A percentile compares a stretch with the other conserved stretches of the same genome.
Conservation (phyloP, 345 rosid species). For the Aegle marmelos region DNA sequence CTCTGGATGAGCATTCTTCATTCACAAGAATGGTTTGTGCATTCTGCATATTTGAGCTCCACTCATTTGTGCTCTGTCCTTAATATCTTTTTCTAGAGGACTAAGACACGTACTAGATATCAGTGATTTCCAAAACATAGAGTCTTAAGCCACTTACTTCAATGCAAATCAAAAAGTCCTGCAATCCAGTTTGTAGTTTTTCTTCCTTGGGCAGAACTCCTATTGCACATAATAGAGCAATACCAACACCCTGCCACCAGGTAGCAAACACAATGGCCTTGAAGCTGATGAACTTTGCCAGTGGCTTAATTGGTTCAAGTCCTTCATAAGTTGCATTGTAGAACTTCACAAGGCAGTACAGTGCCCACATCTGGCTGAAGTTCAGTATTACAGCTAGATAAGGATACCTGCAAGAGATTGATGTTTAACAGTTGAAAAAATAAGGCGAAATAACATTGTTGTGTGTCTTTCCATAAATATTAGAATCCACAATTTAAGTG, state of each 20-base stretch:
- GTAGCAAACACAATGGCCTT: conserved; percentile 91
- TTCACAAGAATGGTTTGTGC: neutral
- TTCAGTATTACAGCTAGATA: conserved; percentile 67
- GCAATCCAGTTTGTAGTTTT: conserved; percentile 53
- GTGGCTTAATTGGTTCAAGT: conserved; percentile 70
- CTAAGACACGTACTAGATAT: neutral
- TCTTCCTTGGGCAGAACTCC: conserved; percentile 62
- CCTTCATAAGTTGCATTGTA: conserved; percentile 73
- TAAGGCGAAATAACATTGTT: neutral
- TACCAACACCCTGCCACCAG: conserved; percentile 96
- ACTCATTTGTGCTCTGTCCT: neutral
- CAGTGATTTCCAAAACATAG: neutral
- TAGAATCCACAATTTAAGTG: neutral
- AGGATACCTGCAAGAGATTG: conserved; percentile 58
- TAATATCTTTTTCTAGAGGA: neutral
- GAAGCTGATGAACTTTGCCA: conserved; percentile 89
- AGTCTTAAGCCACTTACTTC: conserved; percentile 47
- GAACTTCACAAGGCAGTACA: conserved; percentile 88
- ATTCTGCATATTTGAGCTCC: neutral
- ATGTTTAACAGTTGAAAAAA: neutral
- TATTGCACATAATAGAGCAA: conserved; percentile 56
- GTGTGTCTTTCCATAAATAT: neutral
- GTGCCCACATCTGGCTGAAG: conserved; percentile 97
- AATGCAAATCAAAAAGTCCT: conserved; percentile 78
- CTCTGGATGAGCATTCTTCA: neutral